Evolutionary conservation across 78 protist genomes (phyloP).

Genomic region (Acrasis kona): DNA sequence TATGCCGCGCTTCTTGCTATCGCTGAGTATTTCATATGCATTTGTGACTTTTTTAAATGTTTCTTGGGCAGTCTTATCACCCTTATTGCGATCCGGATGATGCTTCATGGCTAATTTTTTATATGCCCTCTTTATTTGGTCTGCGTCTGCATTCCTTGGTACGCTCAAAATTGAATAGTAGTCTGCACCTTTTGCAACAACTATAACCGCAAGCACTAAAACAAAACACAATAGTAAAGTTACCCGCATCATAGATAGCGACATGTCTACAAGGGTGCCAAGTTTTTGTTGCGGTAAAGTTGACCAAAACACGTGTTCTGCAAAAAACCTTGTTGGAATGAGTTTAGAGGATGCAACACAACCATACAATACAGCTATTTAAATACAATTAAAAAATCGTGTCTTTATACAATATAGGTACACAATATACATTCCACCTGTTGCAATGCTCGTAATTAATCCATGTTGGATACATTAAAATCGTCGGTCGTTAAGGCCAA

Average conservation of each 20-base stretch:
- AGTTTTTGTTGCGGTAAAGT: no score
- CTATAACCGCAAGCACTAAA: neutral
- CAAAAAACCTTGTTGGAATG: no score
- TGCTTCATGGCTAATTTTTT: conserved; percentile 82
- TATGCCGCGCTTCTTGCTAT: conserved; percentile 56
- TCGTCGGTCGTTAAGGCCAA: no score
- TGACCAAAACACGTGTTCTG: no score
- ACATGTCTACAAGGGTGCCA: no score
- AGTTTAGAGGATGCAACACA: no score
- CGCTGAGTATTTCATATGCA: conserved; percentile 78
- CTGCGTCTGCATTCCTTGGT: conserved; percentile 39
- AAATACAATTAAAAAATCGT: no score
- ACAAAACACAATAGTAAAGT: conserved; percentile 2
- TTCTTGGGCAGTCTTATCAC: conserved; percentile 34
- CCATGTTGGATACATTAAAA: no score
- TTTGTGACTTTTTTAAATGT: conserved; percentile 76
- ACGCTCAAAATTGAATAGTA: conserved; percentile 55
- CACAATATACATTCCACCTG: no score
- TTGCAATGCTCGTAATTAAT: no score
- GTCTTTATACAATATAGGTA: no score
- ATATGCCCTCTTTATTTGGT: conserved; percentile 62
- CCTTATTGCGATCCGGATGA: conserved; percentile 91
- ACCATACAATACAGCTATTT: no score
- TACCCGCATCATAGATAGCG: conserved; percentile 74
- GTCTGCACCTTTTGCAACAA: conserved; percentile 38